Base-by-base conservation (phyloP, 768 basidiomycete genomes). In the Tylopilus vinaceipallidus region DNA sequence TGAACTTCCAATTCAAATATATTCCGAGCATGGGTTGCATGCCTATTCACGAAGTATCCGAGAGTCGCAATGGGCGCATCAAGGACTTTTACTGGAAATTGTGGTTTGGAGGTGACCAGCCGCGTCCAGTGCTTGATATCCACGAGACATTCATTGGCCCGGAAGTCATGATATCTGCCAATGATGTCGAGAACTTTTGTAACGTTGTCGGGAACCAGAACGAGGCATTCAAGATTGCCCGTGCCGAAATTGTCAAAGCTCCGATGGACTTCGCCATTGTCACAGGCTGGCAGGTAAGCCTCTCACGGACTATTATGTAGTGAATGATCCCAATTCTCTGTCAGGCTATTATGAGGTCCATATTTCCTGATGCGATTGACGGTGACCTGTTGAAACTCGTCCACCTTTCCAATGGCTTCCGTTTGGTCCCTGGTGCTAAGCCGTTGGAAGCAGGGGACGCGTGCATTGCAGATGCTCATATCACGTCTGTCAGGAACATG, bases 221-320 rank as follows among this genome's bases (percentile, higher is more conserved):
- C 26, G 95, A 93, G 65, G 79, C 80, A 2, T 99, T 95, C 79
- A 92, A 95, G 79, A 75, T 79, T 12, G 81, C 76, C 3, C 79
- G 92, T 49, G 84, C 76, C 41, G 75, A 76, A 20, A 68, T 61
- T 38, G 81, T 92, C 37, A 82, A 88, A 61, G 93, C 95, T 2
- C 97, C 97, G 0, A 95, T 99, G 91, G 95, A 98, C 72, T 98
- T 97, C 60, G 92, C 95, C 22, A 99, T 99, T 62, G 95, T 98
- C 43, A 86, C 94, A 34, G 95, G 95, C 39, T 99, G 97, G 97
- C 85, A 95, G 86, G 94, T 93, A 65, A 52, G 86, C 71, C 44
- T 34, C 20, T 24, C 36, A 24, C 48, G 22, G 32, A 20, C 1
- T 40, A 16, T 47, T 35, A 13, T 22, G 16, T 30, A 9, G 24